Conservation (phyloP, 2,329 filamentous ascomycete species). For the Aspergillus sp. region DNA sequence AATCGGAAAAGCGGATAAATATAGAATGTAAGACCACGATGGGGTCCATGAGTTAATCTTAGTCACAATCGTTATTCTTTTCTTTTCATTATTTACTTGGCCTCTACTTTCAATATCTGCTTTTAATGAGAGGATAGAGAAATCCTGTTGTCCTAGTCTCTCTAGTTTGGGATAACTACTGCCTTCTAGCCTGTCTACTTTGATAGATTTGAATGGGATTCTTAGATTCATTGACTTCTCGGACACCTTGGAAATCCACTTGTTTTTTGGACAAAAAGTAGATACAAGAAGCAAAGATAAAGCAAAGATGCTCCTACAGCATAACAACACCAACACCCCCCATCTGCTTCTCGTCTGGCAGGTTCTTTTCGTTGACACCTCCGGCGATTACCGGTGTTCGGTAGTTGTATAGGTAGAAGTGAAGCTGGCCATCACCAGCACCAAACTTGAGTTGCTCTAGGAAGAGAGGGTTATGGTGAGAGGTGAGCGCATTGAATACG, state of each 20-base stretch:
- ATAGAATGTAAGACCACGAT: background rate
- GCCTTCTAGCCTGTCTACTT: background rate
- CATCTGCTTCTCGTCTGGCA: slow-evolving; percentile 72
- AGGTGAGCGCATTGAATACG: slow-evolving; percentile 92
- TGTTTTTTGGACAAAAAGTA: slow-evolving; percentile 35
- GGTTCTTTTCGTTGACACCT: slow-evolving; percentile 77
- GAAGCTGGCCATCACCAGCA: slow-evolving; percentile 86
- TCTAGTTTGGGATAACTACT: background rate
- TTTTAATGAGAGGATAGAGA: background rate
- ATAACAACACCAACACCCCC: slow-evolving; percentile 91
- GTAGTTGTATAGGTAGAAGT: slow-evolving; percentile 99
- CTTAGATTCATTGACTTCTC: background rate
- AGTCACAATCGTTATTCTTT: too few species aligned
- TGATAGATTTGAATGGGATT: background rate
- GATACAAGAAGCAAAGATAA: slow-evolving; percentile 3
- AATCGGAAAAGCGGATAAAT: background rate
- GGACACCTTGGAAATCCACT: background rate
- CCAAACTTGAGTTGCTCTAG: slow-evolving; percentile 93
- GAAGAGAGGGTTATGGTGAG: slow-evolving; percentile 93
- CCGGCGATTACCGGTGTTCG: slow-evolving; percentile 80
- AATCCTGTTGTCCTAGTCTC: background rate
- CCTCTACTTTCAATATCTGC: too few species aligned
- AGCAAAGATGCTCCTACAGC: slow-evolving; percentile 51
- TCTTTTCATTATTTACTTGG: too few species aligned
- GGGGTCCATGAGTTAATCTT: too few species aligned